Evolutionary conservation across 495 filamentous ascomycete species (phyloP), one percentile per base, ranked within the genome.

Genomic region (Talaromyces thailandensis): DNA sequence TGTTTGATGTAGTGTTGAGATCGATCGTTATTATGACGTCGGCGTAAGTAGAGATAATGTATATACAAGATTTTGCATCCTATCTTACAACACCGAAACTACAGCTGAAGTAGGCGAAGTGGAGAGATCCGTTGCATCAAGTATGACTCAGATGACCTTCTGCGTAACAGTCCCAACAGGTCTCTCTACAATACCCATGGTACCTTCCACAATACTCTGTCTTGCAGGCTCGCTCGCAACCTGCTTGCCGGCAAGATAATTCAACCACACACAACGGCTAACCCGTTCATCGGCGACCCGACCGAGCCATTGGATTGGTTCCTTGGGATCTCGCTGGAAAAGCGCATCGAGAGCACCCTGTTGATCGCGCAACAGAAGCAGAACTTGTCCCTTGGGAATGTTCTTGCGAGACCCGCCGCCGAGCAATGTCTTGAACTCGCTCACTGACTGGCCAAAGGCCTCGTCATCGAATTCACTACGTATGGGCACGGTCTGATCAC

Each of bases 151-250:
- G 58, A 80, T 64, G 16, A 95, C 87, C 73, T 87, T 88, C 60
- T 88, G 82, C 25, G 86, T 88, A 7, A 96, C 84, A 0, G 91
- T 95, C 7, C 93, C 93, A 52, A 96, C 82, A 0, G 94, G 94
- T 66, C 94, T 74, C 76, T 93, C 91, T 16, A 93, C 93, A 75
- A 97, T 84, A 61, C 84, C 86, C 82, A 96, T 86, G 58, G 95
- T 79, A 0, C 94, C 94, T 43, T 96, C 88, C 4, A 96, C 88
- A 61, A 98, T 86, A 60, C 82, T 92, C 77, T 84, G 79, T 64
- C 94, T 81, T 28, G 91, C 89, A 6, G 81, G 81, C 66, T 96
- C 91, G 68, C 90, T 95, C 4, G 92, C 90, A 9, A 96, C 91
- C 62, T 85, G 90, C 73, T 87, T 88, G 7, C 93, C 95, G 21